phyloP scores from a whole-genome alignment of 345 rosid genomes.

The Camelina neglecta region DNA sequence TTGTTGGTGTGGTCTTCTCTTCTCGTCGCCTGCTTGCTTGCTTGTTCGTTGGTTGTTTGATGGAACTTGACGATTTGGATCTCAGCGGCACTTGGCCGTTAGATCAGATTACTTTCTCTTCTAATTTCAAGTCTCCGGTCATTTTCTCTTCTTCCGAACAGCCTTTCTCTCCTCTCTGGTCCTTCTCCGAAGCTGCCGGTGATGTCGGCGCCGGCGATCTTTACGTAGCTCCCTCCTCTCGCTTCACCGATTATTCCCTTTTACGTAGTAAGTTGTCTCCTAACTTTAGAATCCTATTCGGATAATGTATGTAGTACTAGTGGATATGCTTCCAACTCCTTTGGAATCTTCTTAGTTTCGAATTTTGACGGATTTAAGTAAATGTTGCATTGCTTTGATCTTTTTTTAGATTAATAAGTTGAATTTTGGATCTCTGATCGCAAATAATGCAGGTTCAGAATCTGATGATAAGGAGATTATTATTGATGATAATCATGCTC shows the following conservation, averaged over 20 bases:
- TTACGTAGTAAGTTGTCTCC: constrained; percentile 49
- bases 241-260: constrained; percentile 55
- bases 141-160: constrained; percentile 61
- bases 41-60: constrained; percentile 15
- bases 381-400: no score
- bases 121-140: constrained; percentile 64
- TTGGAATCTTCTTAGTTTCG: no score
- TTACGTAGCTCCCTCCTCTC: constrained; percentile 38
- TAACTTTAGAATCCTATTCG: neutral
- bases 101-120: constrained; percentile 64
- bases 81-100: constrained; percentile 70
- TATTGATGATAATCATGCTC: constrained; percentile 31
- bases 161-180: constrained; percentile 93
- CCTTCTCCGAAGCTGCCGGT: constrained; percentile 62
- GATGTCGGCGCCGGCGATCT: constrained; percentile 43
- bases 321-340: no score
- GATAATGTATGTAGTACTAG: constrained; percentile 21
- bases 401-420: no score
- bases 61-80: constrained; percentile 82
- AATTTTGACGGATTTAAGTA: no score
- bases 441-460: constrained; percentile 51
- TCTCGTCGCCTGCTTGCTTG: neutral
- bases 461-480: constrained; percentile 49
- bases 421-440: neutral
- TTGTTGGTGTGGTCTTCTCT: neutral